Conservation (phyloP, 2,329 filamentous ascomycete species). For the Venturia nashicola region DNA sequence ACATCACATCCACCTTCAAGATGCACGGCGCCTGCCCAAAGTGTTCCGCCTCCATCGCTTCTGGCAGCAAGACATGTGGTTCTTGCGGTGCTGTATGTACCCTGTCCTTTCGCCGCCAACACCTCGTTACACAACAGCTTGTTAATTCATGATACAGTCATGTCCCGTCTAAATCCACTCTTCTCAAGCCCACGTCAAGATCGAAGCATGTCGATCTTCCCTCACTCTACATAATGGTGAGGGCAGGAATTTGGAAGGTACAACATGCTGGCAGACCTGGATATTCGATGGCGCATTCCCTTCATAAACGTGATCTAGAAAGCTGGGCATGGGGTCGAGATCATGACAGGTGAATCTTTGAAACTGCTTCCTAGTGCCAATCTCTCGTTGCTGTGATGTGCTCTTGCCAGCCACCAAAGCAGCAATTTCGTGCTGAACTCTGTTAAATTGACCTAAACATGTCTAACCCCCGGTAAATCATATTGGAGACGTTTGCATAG, state of each 20-base stretch:
- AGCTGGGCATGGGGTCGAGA: neutral
- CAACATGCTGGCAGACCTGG: neutral
- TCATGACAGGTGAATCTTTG: neutral
- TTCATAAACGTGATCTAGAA: neutral
- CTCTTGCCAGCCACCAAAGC: no score
- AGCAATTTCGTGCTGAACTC: neutral
- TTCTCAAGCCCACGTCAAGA: neutral
- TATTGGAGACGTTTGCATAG: no score
- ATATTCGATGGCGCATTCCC: neutral
- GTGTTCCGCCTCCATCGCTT: conserved; percentile 22
- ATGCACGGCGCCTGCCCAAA: conserved; percentile 23
- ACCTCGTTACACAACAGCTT: neutral
- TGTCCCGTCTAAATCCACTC: neutral
- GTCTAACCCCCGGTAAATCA: no score
- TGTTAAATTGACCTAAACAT: no score
- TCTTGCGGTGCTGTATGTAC: conserved; percentile 20
- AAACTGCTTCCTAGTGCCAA: neutral
- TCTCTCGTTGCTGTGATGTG: no score
- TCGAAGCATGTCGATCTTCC: neutral
- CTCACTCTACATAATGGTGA: neutral
- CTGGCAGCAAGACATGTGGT: conserved; percentile 23
- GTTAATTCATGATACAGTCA: neutral
- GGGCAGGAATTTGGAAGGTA: neutral
- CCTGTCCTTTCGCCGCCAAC: no score
- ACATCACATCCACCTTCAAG: neutral